Evolutionary conservation across 2,329 filamentous ascomycete genomes (phyloP).

Genomic region (Monilinia fructigena): DNA sequence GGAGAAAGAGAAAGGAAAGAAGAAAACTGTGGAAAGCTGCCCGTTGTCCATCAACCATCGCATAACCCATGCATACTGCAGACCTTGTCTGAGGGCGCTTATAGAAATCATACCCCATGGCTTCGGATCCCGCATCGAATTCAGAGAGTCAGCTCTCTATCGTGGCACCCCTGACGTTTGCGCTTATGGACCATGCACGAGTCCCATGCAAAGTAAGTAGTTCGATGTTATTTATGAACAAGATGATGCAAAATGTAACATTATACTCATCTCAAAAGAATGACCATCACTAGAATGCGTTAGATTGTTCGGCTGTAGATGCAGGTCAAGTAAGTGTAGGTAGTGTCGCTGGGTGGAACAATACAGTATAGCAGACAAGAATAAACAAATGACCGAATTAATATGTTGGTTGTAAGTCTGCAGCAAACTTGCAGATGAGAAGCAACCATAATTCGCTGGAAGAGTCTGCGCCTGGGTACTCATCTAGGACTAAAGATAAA

Average conservation of each 20-base stretch:
- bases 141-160: constrained; percentile 23
- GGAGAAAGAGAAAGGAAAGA: constrained; percentile 15
- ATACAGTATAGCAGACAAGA: constrained; percentile 14
- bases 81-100: constrained; percentile 26
- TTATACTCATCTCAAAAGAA: constrained; percentile 17
- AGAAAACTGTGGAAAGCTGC: constrained; percentile 17
- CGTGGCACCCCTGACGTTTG: constrained; percentile 25
- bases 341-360: constrained; percentile 15
- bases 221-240: constrained; percentile 24
- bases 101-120: constrained; percentile 23
- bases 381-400: constrained; percentile 22
- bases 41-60: constrained; percentile 21
- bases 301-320: constrained; percentile 20
- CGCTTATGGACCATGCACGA: constrained; percentile 22
- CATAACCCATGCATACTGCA: constrained; percentile 22
- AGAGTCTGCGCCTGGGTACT: constrained; percentile 21
- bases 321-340: constrained; percentile 16
- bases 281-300: constrained; percentile 8
- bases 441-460: constrained; percentile 18
- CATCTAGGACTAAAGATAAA: constrained; percentile 17
- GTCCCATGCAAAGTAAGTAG: constrained; percentile 16
- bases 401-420: constrained; percentile 11
- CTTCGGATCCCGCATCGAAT: constrained; percentile 21
- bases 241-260: constrained; percentile 21
- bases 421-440: constrained; percentile 19